phyloP scores from a whole-genome alignment of 1,284 basidiomycete genomes.

The Boletus albobrunnescens region DNA sequence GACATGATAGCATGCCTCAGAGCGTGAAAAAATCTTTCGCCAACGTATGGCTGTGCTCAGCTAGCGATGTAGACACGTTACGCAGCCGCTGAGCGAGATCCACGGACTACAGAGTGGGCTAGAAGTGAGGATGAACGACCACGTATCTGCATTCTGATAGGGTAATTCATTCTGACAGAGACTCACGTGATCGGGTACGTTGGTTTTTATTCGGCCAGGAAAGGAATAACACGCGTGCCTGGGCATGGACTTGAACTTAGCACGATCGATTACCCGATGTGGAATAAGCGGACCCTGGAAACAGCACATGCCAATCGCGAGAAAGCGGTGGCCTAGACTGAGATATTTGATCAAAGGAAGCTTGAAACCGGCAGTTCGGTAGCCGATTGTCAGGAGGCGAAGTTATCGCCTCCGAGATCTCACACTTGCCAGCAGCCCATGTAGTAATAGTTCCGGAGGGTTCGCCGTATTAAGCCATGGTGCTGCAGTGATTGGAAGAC shows the following conservation, averaged over 20 bases:
- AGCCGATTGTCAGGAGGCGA: constrained; percentile 36
- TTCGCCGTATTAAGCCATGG: constrained; percentile 24
- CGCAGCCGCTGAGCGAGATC: constrained; percentile 21
- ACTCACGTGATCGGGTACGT: constrained; percentile 9
- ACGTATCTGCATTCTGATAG: constrained; percentile 29
- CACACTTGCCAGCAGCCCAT: constrained; percentile 23
- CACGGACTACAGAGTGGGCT: constrained; percentile 22
- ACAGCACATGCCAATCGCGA: constrained; percentile 28
- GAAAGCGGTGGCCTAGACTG: constrained; percentile 28
- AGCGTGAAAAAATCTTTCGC: constrained; percentile 13
- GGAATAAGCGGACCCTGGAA: constrained; percentile 34
- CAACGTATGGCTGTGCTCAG: background rate
- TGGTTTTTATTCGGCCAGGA: constrained; percentile 7
- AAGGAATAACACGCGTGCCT: constrained; percentile 29
- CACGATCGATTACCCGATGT: constrained; percentile 24
- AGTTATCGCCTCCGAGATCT: constrained; percentile 36
- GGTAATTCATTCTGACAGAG: constrained; percentile 19
- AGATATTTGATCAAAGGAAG: constrained; percentile 27
- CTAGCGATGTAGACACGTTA: constrained; percentile 10
- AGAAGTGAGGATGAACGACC: no score
- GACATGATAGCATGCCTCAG: no score
- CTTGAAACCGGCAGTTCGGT: constrained; percentile 27
- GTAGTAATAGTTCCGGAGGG: constrained; percentile 31
- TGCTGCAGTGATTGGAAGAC: constrained; percentile 17
- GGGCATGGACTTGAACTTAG: constrained; percentile 22